Evolutionary conservation across 2,329 filamentous ascomycete species (phyloP).

Genomic region (Ciborinia camelliae): DNA sequence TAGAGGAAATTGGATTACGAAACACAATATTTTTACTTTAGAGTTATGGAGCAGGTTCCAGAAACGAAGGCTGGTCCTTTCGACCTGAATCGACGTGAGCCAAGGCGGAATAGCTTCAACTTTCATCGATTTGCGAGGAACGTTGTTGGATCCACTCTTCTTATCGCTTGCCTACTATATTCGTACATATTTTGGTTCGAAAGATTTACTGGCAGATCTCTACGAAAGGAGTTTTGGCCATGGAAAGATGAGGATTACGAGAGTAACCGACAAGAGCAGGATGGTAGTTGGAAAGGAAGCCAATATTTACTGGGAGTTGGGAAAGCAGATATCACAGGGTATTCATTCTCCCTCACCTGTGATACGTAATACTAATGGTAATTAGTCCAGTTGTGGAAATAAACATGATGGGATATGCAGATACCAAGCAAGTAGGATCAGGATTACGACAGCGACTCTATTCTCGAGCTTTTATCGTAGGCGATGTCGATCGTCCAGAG

Average conservation of each 20-base stretch:
- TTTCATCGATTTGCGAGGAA: neutral
- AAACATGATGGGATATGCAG: slow-evolving; percentile 89
- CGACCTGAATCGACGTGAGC: slow-evolving; percentile 1
- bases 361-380: slow-evolving; percentile 22
- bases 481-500: slow-evolving; percentile 58
- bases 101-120: neutral
- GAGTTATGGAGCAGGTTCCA: slow-evolving; percentile 1
- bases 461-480: slow-evolving; percentile 85
- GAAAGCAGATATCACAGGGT: slow-evolving; percentile 71
- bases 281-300: slow-evolving; percentile 24
- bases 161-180: neutral
- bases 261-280: slow-evolving; percentile 7
- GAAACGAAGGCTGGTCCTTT: slow-evolving; percentile 15
- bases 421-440: slow-evolving; percentile 74
- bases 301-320: slow-evolving; percentile 64
- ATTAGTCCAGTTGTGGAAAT: slow-evolving; percentile 79
- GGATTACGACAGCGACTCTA: slow-evolving; percentile 85
- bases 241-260: slow-evolving; percentile 11
- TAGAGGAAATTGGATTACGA: neutral
- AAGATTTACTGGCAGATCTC: neutral
- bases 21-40: neutral
- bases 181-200: neutral
- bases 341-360: slow-evolving; percentile 26
- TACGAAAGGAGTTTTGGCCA: slow-evolving; percentile 15
- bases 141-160: neutral